Evolutionary conservation across 768 basidiomycete species (phyloP).

Genomic region (Scleroderma citrinum): DNA sequence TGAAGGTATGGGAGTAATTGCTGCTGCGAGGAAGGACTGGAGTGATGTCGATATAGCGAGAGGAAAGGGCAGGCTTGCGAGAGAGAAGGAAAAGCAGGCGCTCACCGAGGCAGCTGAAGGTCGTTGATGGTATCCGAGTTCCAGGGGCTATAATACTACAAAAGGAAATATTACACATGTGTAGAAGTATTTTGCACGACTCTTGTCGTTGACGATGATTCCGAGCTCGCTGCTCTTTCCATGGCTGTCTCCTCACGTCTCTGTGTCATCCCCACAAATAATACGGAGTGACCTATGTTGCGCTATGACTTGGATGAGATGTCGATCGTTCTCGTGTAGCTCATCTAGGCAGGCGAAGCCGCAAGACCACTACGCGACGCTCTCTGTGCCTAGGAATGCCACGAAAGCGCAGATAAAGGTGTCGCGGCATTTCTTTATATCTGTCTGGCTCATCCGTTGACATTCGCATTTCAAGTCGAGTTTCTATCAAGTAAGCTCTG

Average conservation of each 20-base stretch:
- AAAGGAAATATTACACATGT: neutral
- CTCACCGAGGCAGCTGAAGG: neutral
- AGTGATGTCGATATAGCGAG: constrained; percentile 59
- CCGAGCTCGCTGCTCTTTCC: neutral
- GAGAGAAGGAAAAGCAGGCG: constrained; percentile 48
- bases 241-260: neutral
- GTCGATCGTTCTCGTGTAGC: constrained; percentile 18
- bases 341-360: constrained; percentile 6
- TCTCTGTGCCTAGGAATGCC: constrained; percentile 22
- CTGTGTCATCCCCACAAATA: neutral
- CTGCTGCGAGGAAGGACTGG: constrained; percentile 53
- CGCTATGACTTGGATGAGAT: neutral
- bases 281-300: neutral
- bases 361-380: constrained; percentile 23
- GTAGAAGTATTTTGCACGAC: too few relatives aligned
- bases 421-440: neutral
- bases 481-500: constrained; percentile 24
- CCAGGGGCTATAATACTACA: neutral
- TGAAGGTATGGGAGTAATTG: constrained; percentile 38
- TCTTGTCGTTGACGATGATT: neutral
- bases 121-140: neutral
- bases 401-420: constrained; percentile 32
- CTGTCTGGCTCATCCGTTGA: constrained; percentile 1
- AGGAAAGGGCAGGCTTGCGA: constrained; percentile 67
- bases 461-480: constrained; percentile 14